Percentiles rank a stretch among this genome's conserved stretches.
Conservation (phyloP, 2,329 filamentous ascomycete species). For the Thelonectria blattea region DNA sequence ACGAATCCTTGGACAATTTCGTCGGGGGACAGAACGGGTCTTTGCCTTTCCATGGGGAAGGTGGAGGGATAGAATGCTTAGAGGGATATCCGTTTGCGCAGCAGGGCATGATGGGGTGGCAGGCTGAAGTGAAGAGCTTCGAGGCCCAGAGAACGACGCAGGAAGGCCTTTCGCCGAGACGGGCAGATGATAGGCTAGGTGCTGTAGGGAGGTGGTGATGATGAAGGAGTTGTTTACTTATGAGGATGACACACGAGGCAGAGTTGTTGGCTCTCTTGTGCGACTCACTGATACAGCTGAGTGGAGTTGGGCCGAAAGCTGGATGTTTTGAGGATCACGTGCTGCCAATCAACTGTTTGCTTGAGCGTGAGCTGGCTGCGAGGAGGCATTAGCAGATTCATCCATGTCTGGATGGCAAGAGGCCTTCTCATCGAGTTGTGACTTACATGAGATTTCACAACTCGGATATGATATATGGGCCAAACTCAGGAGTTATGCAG, state of each 20-base stretch:
- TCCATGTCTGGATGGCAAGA: background rate
- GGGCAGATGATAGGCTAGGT: background rate
- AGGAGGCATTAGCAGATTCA: background rate
- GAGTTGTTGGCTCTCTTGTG: constrained; percentile 3
- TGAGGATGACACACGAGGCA: constrained; percentile 2
- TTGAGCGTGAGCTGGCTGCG: background rate
- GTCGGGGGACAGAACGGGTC: constrained; percentile 33
- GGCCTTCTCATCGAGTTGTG: no score
- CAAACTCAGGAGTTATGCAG: background rate
- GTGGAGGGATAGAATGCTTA: constrained; percentile 19
- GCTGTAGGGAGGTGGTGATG: background rate
- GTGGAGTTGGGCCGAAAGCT: background rate
- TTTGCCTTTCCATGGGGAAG: constrained; percentile 22
- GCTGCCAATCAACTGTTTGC: background rate
- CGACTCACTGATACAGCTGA: background rate
- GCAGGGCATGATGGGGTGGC: constrained; percentile 30
- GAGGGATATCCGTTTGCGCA: constrained; percentile 21
- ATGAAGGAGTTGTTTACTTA: background rate
- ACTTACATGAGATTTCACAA: no score
- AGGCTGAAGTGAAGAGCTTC: background rate
- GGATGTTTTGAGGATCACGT: background rate
- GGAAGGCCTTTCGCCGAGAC: background rate
- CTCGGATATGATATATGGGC: no score
- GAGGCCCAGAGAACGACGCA: background rate
- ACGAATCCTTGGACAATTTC: constrained; percentile 38